phyloP scores from a whole-genome alignment of 2,329 filamentous ascomycete genomes.

The Hortaea sp. region DNA sequence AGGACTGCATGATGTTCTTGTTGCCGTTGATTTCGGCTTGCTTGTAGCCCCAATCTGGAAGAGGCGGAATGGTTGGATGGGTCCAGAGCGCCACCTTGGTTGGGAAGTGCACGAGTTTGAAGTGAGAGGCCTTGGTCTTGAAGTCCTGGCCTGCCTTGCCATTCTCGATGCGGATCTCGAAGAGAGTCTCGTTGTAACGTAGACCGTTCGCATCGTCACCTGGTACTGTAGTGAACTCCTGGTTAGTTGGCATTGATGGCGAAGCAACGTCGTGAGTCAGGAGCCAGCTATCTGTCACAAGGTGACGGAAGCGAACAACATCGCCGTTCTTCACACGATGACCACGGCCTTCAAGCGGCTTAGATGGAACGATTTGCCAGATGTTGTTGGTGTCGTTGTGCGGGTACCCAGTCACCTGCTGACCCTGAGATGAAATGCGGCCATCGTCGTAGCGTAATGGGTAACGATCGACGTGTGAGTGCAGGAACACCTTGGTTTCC shows the following conservation, averaged over 20 bases:
- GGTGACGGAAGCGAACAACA: slow-evolving; percentile 72
- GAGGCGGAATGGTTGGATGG: slow-evolving; percentile 61
- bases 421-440: slow-evolving; percentile 88
- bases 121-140: slow-evolving; percentile 82
- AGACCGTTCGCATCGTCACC: slow-evolving; percentile 61
- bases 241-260: slow-evolving; percentile 92
- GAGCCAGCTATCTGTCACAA: slow-evolving; percentile 76
- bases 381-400: slow-evolving; percentile 99
- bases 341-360: slow-evolving; percentile 44
- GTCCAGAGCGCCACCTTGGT: slow-evolving; percentile 99
- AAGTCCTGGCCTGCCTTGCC: slow-evolving; percentile 75
- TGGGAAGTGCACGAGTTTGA: slow-evolving; percentile 90
- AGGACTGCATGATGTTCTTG: slow-evolving; percentile 82
- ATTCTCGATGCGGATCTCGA: slow-evolving; percentile 83
- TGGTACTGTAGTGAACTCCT: slow-evolving; percentile 85
- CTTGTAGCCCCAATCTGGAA: slow-evolving; percentile 96
- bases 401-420: slow-evolving; percentile 96
- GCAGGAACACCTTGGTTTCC: slow-evolving; percentile 91
- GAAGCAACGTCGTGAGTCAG: slow-evolving; percentile 95
- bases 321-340: slow-evolving; percentile 73
- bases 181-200: slow-evolving; percentile 80
- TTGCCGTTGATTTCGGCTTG: slow-evolving; percentile 99
- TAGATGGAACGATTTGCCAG: slow-evolving; percentile 79
- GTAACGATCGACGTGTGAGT: slow-evolving; percentile 83
- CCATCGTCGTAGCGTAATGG: slow-evolving; percentile 95